These are phyloP conservation scores for Rhizoctonia solani DNA, from an alignment of 1,284 basidiomycete genomes.

Conservation along the genomic window DNA sequence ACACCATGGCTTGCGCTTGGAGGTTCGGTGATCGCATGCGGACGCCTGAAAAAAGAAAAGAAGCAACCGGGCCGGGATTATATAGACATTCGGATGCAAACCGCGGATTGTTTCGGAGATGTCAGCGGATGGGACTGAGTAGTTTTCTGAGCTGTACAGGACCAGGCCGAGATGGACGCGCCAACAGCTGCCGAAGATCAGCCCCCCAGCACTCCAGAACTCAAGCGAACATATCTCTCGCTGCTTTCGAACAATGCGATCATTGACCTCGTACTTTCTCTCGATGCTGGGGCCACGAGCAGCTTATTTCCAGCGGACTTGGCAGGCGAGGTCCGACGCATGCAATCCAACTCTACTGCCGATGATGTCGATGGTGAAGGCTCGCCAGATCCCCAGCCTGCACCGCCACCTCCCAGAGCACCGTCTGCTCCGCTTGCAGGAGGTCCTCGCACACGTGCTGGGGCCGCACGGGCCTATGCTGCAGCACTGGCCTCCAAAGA, in stretches of 20 bases:
- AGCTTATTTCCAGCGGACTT: constrained; percentile 72
- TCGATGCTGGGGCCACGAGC: constrained; percentile 66
- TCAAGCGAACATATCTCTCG: constrained; percentile 69
- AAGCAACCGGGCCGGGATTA: background rate
- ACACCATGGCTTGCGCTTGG: constrained; percentile 34
- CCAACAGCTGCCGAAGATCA: constrained; percentile 4
- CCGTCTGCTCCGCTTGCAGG: constrained; percentile 6
- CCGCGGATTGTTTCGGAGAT: background rate
- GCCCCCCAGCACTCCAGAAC: constrained; percentile 36
- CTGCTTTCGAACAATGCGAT: constrained; percentile 67
- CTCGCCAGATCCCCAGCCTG: constrained; percentile 40
- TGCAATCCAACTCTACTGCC: background rate
- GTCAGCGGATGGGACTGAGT: background rate
- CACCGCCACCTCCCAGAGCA: constrained; percentile 15
- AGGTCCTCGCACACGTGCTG: constrained; percentile 32
- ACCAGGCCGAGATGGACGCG: constrained; percentile 26
- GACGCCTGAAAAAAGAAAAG: constrained; percentile 20
- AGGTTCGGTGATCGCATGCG: constrained; percentile 35
- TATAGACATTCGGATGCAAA: constrained; percentile 7
- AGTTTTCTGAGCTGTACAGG: constrained; percentile 29
- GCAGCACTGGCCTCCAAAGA: constrained; percentile 35
- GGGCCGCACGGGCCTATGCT: constrained; percentile 37
- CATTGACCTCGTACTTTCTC: constrained; percentile 72
- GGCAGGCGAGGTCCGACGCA: constrained; percentile 36
- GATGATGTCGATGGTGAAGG: constrained; percentile 44